Percentiles rank a stretch among this genome's conserved stretches.
Conservation (phyloP, 208 protist species). For the Trypanosoma mega region DNA sequence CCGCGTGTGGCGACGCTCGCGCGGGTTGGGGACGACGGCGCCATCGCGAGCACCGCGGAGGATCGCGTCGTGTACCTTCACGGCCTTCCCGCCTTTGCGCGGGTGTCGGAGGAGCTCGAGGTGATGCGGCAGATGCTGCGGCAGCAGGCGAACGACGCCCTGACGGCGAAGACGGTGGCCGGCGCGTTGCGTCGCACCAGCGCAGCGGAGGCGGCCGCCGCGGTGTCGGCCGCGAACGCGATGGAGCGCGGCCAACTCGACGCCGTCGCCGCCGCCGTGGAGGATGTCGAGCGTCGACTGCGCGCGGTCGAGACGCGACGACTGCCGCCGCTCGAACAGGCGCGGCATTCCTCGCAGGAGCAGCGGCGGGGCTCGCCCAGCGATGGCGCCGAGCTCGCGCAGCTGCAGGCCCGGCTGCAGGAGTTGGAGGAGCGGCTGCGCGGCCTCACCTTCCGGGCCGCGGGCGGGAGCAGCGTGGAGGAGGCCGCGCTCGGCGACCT, state of each 20-base stretch:
- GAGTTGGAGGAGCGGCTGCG: constrained; percentile 54
- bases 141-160: constrained; percentile 50
- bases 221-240: background rate
- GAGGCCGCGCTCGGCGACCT: constrained; percentile 44
- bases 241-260: constrained; percentile 23
- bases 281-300: constrained; percentile 36
- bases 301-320: constrained; percentile 31
- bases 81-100: constrained; percentile 58
- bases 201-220: constrained; percentile 7
- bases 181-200: constrained; percentile 20
- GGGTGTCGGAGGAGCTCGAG: constrained; percentile 65
- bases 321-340: constrained; percentile 27
- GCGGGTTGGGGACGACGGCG: constrained; percentile 21
- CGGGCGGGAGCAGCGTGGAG: constrained; percentile 7
- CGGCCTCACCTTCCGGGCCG: constrained; percentile 27
- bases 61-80: constrained; percentile 61
- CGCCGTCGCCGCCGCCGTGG: constrained; percentile 21
- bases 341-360: constrained; percentile 10
- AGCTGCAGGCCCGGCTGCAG: constrained; percentile 38
- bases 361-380: no score
- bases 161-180: constrained; percentile 41
- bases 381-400: constrained; percentile 25
- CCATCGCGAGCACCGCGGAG: constrained; percentile 41
- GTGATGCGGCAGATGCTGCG: constrained; percentile 60
- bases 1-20: constrained; percentile 49